Conservation (phyloP, 352 stramenopile genomes). For the Phytophthora aleatoria region DNA sequence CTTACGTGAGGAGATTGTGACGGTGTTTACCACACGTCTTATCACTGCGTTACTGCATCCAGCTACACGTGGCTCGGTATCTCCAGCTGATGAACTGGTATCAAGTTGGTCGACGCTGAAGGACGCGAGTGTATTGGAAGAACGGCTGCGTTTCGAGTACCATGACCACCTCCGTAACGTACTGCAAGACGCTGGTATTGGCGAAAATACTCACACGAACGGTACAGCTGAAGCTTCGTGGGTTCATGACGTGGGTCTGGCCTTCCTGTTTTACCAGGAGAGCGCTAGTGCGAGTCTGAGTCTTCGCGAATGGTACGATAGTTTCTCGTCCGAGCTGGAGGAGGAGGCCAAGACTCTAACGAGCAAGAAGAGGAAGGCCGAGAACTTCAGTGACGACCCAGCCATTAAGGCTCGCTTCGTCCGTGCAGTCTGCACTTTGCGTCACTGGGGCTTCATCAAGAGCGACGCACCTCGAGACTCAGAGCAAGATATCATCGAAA, state of each 20-base stretch:
- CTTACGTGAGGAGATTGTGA: conserved; percentile 56
- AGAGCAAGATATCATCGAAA: conserved; percentile 71
- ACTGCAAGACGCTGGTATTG: conserved; percentile 46
- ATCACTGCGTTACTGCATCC: conserved; percentile 49
- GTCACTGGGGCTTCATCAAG: conserved; percentile 74
- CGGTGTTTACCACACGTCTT: conserved; percentile 45
- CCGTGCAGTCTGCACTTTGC: conserved; percentile 66
- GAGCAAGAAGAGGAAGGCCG: conserved; percentile 27
- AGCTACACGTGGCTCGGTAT: not conserved
- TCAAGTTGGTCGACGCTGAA: conserved; percentile 34
- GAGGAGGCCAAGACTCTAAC: conserved; percentile 1
- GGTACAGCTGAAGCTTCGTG: conserved; percentile 37
- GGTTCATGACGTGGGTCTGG: conserved; percentile 63
- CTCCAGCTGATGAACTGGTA: conserved; percentile 24
- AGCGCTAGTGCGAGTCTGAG: conserved; percentile 62
- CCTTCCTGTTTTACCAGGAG: conserved; percentile 77
- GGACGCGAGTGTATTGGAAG: conserved; percentile 37
- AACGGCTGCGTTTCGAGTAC: conserved; percentile 54
- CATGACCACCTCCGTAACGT: conserved; percentile 59
- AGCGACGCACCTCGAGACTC: conserved; percentile 43
- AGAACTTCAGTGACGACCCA: conserved; percentile 13
- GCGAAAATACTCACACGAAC: conserved; percentile 18
- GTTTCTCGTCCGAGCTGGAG: conserved; percentile 53
- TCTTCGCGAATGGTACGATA: conserved; percentile 70
- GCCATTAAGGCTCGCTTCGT: conserved; percentile 71